A percentile compares a stretch with the other conserved stretches of the same genome.
Evolutionary conservation across 768 basidiomycete genomes (phyloP).

Genomic region (Termitomyces sp.): DNA sequence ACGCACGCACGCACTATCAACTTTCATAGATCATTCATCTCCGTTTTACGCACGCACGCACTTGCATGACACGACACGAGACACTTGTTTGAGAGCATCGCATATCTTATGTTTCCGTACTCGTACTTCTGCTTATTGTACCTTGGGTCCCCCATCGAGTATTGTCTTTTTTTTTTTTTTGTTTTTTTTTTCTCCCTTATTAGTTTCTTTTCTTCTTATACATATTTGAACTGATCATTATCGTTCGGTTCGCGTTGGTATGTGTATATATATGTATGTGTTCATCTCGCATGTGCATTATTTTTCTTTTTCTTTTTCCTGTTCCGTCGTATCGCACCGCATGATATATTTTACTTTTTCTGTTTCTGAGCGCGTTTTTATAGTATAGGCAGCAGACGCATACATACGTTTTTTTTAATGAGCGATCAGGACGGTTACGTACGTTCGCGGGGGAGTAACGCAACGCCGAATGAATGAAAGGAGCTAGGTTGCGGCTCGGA

Average conservation of each 20-base stretch:
- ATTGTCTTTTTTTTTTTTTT: conserved; percentile 9
- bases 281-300: neutral
- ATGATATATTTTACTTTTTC: conserved; percentile 17
- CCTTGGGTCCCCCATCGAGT: conserved; percentile 22
- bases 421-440: neutral
- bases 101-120: conserved; percentile 5
- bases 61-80: conserved; percentile 5
- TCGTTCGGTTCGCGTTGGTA: neutral
- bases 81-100: conserved; percentile 15
- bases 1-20: neutral
- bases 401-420: too few relatives aligned
- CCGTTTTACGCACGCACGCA: conserved; percentile 6
- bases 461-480: too few relatives aligned
- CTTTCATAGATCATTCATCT: conserved; percentile 4
- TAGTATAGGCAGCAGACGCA: conserved; percentile 4
- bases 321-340: neutral
- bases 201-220: conserved; percentile 12
- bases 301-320: neutral
- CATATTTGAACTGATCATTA: neutral
- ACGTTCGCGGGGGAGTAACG: too few relatives aligned
- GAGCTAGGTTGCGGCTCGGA: neutral
- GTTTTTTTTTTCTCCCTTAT: conserved; percentile 10
- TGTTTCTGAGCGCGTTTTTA: conserved; percentile 14
- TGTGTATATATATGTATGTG: neutral
- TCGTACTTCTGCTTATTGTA: conserved; percentile 25